Evolutionary conservation across 1,284 basidiomycete species (phyloP), one percentile per base, ranked within the genome.

Genomic region (Sporisorium reilianum): DNA sequence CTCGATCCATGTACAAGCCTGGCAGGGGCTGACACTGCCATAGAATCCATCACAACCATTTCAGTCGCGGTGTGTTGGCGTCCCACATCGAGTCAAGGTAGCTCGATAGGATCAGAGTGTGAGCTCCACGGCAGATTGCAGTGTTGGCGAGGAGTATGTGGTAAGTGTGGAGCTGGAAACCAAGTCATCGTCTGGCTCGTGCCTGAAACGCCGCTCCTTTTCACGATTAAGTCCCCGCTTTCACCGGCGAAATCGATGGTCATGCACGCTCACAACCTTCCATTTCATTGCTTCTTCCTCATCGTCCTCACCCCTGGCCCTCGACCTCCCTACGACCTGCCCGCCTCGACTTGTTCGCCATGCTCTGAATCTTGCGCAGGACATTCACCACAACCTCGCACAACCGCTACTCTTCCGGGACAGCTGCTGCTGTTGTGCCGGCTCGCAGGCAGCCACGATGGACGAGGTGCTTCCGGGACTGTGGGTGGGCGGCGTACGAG

Each of bases 391-490:
- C 32, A 55, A 30, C 8, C 12, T 28, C 28, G 12, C 58, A 25
- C 16, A n/a, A 5, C 16, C n/a, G 16, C 34, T 18, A 9, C 38
- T n/a, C 26, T 26, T 41, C 20, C 9, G 22, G 2, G 16, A 12
- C n/a, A 26, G 41, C 53, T 54, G 40, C 16, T 1, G 36, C 36
- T 38, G 36, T 18, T 3, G 26, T 32, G 18, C 28, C 14, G 16
- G 11, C 12, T 23, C 26, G 26, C 36, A 12, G n/a, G 25, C n/a
- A 28, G 51, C 40, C 10, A 54, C 23, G 34, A 83, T 83, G 81
- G 81, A 83, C 62, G 79, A 82, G 41, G 52, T 83, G 18, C 57
- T 80, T n/a, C 80, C 80, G 0, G 70, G 74, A 18, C 64, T 83
- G 11, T 83, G 80, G 77, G 64, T 83, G 6, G 79, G 80, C 26